These are phyloP conservation scores for Chaetomium sp. DNA, from an alignment of 2,329 filamentous ascomycete genomes.

Conservation along the genomic window DNA sequence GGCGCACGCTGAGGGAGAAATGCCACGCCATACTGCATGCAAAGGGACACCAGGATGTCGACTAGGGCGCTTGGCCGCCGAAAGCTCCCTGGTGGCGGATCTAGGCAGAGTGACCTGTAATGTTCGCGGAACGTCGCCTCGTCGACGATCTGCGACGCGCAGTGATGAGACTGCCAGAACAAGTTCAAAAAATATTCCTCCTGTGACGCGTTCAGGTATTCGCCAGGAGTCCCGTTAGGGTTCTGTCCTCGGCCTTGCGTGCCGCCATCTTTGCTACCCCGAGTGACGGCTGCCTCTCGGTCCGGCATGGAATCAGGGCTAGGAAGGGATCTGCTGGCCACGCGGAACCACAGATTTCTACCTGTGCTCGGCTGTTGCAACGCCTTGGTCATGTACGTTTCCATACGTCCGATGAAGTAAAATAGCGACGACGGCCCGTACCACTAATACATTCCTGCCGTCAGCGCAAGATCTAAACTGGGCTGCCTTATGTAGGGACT, in stretches of 20 bases:
- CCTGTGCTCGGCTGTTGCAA: not conserved
- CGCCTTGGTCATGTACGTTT: not conserved
- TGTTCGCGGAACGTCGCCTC: not conserved
- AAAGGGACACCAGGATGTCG: not conserved
- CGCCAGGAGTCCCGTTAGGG: not conserved
- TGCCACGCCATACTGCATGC: not conserved
- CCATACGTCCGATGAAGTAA: not conserved
- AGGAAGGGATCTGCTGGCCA: not conserved
- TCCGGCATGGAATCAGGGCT: not conserved
- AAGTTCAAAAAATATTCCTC: not conserved
- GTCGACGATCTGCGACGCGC: not conserved
- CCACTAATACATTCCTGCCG: not conserved
- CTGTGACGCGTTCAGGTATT: not conserved
- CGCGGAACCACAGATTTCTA: not conserved
- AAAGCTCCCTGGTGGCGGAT: not conserved
- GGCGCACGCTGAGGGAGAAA: not conserved
- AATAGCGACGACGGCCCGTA: not conserved
- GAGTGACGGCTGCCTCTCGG: not conserved
- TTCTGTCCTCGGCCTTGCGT: not conserved
- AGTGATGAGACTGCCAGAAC: not conserved
- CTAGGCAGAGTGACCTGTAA: not conserved
- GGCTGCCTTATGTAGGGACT: not conserved
- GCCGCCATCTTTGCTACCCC: not conserved
- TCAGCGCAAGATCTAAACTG: not conserved
- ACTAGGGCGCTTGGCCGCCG: not conserved